phyloP scores from a whole-genome alignment of 768 basidiomycete species.

The Tylopilus subfusipes region DNA sequence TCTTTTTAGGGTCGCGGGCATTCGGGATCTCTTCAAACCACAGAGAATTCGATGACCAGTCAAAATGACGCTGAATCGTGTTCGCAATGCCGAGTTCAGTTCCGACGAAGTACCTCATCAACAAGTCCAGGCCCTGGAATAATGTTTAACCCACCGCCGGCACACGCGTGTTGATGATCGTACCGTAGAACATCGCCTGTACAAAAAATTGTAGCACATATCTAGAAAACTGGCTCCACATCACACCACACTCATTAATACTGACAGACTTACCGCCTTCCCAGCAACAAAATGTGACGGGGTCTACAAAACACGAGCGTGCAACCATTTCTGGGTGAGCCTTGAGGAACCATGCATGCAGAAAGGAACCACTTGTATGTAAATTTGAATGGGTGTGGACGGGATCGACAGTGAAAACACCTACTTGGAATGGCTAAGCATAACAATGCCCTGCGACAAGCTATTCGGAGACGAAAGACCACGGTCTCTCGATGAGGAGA shows the following conservation, averaged over 20 bases:
- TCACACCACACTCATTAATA: neutral
- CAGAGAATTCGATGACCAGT: constrained; percentile 83
- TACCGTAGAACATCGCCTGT: constrained; percentile 63
- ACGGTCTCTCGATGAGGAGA: constrained; percentile 26
- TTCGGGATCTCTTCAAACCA: constrained; percentile 91
- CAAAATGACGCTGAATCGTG: constrained; percentile 77
- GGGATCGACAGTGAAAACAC: constrained; percentile 18
- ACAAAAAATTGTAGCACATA: constrained; percentile 89
- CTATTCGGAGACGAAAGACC: constrained; percentile 4
- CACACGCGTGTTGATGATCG: constrained; percentile 9
- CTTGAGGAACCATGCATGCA: constrained; percentile 90
- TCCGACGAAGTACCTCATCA: constrained; percentile 86
- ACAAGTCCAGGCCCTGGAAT: constrained; percentile 64
- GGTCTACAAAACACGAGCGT: constrained; percentile 88
- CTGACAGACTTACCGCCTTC: constrained; percentile 67
- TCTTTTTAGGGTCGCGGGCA: constrained; percentile 60
- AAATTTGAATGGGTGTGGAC: constrained; percentile 3
- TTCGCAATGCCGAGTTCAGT: constrained; percentile 87
- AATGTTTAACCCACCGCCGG: constrained; percentile 4
- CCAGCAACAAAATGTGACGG: constrained; percentile 89
- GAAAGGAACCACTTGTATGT: constrained; percentile 62
- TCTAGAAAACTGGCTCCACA: constrained; percentile 39
- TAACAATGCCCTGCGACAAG: constrained; percentile 53
- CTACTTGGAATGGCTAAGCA: constrained; percentile 89
- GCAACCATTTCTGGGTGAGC: constrained; percentile 61